Evolutionary conservation across 768 basidiomycete genomes (phyloP), one percentile per base, ranked within the genome.

Genomic region (Lactarius vividus): DNA sequence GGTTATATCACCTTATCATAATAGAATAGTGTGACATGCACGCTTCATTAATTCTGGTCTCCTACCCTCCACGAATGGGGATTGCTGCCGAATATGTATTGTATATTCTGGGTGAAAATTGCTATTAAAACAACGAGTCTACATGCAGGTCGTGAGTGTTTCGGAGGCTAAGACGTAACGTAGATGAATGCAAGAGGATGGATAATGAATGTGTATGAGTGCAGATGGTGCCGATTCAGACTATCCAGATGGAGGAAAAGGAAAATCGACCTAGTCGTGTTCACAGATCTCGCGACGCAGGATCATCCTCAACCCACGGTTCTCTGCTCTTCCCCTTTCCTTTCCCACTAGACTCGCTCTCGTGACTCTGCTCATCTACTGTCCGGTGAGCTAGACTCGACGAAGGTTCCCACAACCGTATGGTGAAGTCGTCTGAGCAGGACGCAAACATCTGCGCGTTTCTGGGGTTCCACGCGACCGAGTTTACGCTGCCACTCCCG

Each of bases 391-490:
- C 26, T 42, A 33, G 63, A 42, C 39, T 60, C 23, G 39, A 67
- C 62, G 78, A 78, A 53, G 85, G 80, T 76, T 93, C 91, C 94
- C 94, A 96, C 81, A 96, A 89, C 66, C 94, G 87, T 71, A 99
- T 87, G 20, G 90, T 92, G 62, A 81, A 79, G 78, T 99, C 96
- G 75, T 99, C 96, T 53, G 94, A 94, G 75, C 94, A 97, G 52
- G 92, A 94, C 37, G 97, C 97, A 78, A 98, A 98, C 88, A 98
- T 91, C 64, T 88, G 86, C 70, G 87, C 84, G 73, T 94, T 90
- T 58, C 82, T 81, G 23, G 94, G 94, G 76, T 97, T 96, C 97
- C 97, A 99, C 40, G 95, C 90, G 18, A 98, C 96, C 16, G 91
- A 88, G 75, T 98, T 99, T 67, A 99, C 96, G 68, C 89, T 91